These are phyloP conservation scores for Ceratobasidium sp. DNA, from an alignment of 1,284 basidiomycete species.

Conservation along the genomic window DNA sequence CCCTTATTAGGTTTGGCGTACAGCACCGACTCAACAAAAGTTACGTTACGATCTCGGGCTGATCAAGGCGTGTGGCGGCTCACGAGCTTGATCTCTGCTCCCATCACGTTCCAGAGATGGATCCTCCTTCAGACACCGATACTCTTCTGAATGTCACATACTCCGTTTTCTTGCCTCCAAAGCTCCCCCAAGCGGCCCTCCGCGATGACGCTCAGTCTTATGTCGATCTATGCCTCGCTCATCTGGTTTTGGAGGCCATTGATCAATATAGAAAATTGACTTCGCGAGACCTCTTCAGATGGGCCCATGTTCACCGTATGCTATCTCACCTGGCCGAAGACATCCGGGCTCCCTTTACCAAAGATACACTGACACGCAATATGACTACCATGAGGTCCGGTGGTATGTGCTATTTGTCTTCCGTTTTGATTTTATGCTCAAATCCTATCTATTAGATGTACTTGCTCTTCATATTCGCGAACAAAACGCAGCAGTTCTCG, in stretches of 20 bases:
- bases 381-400: neutral
- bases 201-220: neutral
- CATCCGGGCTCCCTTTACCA: neutral
- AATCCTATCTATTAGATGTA: slow-evolving; percentile 52
- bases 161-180: slow-evolving; percentile 61
- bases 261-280: slow-evolving; percentile 1
- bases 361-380: neutral
- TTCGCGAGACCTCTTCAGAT: neutral
- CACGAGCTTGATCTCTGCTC: too few species aligned
- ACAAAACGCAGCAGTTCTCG: slow-evolving; percentile 63
- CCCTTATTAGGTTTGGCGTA: neutral
- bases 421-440: neutral
- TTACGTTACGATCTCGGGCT: neutral
- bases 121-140: neutral
- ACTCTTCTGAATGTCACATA: slow-evolving; percentile 53
- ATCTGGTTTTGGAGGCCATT: neutral
- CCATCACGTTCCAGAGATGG: neutral
- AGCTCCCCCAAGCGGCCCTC: slow-evolving; percentile 58
- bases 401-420: neutral
- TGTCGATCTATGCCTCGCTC: neutral
- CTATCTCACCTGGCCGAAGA: slow-evolving; percentile 5
- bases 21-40: neutral
- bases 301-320: neutral
- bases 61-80: neutral
- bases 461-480: slow-evolving; percentile 58